Evolutionary conservation across 352 stramenopile species (phyloP), one percentile per base, ranked within the genome.

Genomic region (Phytopythium boreale): DNA sequence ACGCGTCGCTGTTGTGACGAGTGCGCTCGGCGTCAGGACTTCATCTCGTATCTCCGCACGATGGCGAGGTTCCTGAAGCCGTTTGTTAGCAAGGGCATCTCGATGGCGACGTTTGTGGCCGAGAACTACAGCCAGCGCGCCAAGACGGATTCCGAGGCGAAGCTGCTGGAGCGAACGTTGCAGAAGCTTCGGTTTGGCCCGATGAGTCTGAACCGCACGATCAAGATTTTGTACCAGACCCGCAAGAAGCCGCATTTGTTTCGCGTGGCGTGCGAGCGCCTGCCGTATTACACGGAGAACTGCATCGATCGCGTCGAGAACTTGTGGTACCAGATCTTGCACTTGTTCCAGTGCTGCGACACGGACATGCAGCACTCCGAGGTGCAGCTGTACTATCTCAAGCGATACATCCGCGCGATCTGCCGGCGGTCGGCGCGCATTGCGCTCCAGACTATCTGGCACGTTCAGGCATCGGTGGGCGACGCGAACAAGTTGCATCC

Each of bases 211-310:
- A 87, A 87, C 56, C 81, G 82, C 50, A 90, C 82, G 0, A 79
- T 93, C 62, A 91, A 91, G 71, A 88, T 91, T 55, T 47, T 93
- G 62, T 93, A 91, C 66, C 84, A 91, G 68, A 93, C 82, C 17
- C 67, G 79, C 2, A 80, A 81, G 59, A 90, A 86, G 62, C 80
- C 82, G 31, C 73, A 88, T 36, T 53, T 91, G 36, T 93, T 93
- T 66, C 79, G 75, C 27, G 73, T 81, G 8, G 76, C 79, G 2
- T 89, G 79, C 58, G 82, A 89, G 61, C 77, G 82, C 4, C 73
- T 93, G 41, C 82, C 84, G 36, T 90, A 79, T 50, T 91, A 91
- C 62, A 77, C 84, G 6, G 84, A 93, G 56, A 88, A 84, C 64
- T 84, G 72, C 46, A 76, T 93, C 26, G 84, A 93, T 53, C 82